phyloP scores from a whole-genome alignment of 1,139 yeast species.

The Kluyveromyces sp. region DNA sequence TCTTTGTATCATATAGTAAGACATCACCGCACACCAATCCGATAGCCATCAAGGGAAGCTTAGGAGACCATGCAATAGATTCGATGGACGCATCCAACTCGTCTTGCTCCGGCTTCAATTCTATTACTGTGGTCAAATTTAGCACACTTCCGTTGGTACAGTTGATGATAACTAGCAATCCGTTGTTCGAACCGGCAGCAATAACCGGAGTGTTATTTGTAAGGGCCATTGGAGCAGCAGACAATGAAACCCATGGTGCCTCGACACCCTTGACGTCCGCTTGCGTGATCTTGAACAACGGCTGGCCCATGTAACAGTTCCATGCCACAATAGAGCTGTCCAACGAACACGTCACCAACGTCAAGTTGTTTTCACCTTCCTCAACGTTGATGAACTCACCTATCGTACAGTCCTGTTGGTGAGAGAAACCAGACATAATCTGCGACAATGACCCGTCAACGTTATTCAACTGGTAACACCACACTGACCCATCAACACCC shows the following conservation, averaged over 20 bases:
- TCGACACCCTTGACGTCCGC: conserved; percentile 61
- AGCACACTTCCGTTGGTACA: conserved; percentile 65
- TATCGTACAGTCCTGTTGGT: conserved; percentile 67
- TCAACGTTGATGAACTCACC: conserved; percentile 66
- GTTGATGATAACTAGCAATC: conserved; percentile 69
- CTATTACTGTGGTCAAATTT: conserved; percentile 53
- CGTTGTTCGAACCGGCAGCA: conserved; percentile 80
- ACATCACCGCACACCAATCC: conserved; percentile 89
- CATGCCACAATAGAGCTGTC: conserved; percentile 84
- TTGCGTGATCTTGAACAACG: conserved; percentile 54
- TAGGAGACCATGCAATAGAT: conserved; percentile 73
- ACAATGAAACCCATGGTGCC: conserved; percentile 82
- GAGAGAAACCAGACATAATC: conserved; percentile 74
- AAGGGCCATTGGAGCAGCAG: conserved; percentile 42
- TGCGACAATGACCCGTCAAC: conserved; percentile 49
- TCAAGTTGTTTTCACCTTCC: conserved; percentile 51
- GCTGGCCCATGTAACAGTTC: conserved; percentile 77
- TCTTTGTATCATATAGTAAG: conserved; percentile 68
- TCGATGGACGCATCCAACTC: conserved; percentile 77
- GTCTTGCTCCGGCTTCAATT: conserved; percentile 52
- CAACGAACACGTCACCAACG: conserved; percentile 72
- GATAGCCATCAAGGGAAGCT: conserved; percentile 62
- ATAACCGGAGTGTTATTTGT: conserved; percentile 33
- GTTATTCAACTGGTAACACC: conserved; percentile 77
- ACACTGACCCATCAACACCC: conserved; percentile 85